These are phyloP conservation scores for Cercospora zeae-maydis DNA, from an alignment of 2,329 filamentous ascomycete genomes.

Conservation along the genomic window DNA sequence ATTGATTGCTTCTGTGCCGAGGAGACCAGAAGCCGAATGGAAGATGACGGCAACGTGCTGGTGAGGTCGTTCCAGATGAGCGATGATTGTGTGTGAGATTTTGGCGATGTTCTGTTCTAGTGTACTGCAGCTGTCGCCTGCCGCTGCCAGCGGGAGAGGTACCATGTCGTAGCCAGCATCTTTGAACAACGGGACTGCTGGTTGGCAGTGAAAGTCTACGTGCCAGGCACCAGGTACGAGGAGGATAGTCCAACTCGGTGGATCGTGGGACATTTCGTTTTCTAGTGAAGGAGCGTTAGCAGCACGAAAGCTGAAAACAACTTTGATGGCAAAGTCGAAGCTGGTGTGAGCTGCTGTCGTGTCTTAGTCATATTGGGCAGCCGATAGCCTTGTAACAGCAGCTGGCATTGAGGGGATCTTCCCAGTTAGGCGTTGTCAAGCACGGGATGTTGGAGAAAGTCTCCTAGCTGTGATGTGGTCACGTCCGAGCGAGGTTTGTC, in stretches of 20 bases:
- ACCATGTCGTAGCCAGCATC: conserved; percentile 11
- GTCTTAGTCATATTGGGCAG: neutral
- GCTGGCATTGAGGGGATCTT: neutral
- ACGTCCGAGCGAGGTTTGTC: neutral
- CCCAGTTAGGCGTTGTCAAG: neutral
- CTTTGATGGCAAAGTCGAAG: neutral
- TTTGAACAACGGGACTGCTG: conserved; percentile 10
- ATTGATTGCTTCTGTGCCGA: conserved; percentile 13
- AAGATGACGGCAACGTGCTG: conserved; percentile 6
- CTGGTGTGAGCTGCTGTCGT: neutral
- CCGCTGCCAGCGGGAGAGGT: conserved; percentile 8
- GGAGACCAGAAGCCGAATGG: conserved; percentile 11
- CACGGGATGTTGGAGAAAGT: neutral
- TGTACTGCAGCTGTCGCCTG: conserved; percentile 4
- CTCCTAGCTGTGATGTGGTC: neutral
- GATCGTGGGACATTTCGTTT: neutral
- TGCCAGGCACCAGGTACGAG: conserved; percentile 17
- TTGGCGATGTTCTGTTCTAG: conserved; percentile 3
- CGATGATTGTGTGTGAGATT: neutral
- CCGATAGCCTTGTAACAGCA: neutral
- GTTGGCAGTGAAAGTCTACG: conserved; percentile 8
- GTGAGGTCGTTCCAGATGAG: neutral
- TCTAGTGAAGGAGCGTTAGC: neutral
- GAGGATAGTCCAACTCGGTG: conserved; percentile 2
- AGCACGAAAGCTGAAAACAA: neutral